phyloP scores from a whole-genome alignment of 139 green algal genomes.

The Nannochloris sp. region DNA sequence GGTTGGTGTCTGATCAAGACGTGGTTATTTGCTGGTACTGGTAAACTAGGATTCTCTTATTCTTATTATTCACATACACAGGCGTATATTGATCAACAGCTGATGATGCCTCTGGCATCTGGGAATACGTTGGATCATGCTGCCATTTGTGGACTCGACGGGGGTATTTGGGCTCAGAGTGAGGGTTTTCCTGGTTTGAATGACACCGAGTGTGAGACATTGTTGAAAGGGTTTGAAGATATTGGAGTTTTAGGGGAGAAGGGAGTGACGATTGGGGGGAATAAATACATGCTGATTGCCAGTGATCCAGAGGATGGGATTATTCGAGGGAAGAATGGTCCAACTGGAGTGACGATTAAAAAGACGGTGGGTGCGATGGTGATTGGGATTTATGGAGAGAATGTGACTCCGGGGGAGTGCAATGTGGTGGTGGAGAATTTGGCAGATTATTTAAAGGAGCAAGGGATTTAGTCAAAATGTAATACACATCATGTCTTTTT shows the following conservation, averaged over 20 bases:
- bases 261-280: slow-evolving; percentile 43
- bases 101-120: slow-evolving; percentile 48
- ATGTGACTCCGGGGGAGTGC: slow-evolving; percentile 49
- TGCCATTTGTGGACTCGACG: slow-evolving; percentile 65
- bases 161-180: slow-evolving; percentile 58
- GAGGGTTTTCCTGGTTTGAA: slow-evolving; percentile 44
- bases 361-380: slow-evolving; percentile 61
- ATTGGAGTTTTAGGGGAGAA: slow-evolving; percentile 25
- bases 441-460: slow-evolving; percentile 57
- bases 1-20: background rate
- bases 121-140: slow-evolving; percentile 43
- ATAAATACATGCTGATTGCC: slow-evolving; percentile 55
- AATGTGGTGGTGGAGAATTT: slow-evolving; percentile 57
- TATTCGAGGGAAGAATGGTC: slow-evolving; percentile 56
- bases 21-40: no score
- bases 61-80: slow-evolving; percentile 4
- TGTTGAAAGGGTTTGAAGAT: slow-evolving; percentile 47
- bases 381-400: slow-evolving; percentile 58
- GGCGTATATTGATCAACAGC: slow-evolving; percentile 54
- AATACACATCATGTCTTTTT: background rate
- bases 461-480: slow-evolving; percentile 33
- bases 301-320: slow-evolving; percentile 47
- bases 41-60: background rate
- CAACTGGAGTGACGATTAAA: slow-evolving; percentile 55
- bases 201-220: slow-evolving; percentile 30